Base-by-base conservation (phyloP, 2,329 filamentous ascomycete species). In the Colletotrichum paranaense region DNA sequence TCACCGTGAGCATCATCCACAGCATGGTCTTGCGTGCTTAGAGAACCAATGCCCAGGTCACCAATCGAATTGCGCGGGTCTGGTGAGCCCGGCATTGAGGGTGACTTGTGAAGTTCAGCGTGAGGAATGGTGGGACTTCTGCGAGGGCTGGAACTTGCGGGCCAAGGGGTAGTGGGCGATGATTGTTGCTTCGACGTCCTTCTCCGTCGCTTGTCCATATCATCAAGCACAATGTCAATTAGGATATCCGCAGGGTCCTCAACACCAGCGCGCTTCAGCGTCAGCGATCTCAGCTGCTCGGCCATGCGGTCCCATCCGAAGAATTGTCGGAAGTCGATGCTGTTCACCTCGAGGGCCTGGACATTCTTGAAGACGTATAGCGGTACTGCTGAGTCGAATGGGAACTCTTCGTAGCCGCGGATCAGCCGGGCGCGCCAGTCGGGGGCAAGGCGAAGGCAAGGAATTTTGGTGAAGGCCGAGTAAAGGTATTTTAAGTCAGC, bases 301-400 rank as follows among this genome's bases (percentile, higher is more conserved):
- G 97, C 94, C 68, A 98, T 85, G 72, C 94, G 92, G 81, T 99
- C 96, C 97, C 97, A 99, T 71, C 97, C 97, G 83, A 95, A 98
- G 84, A 98, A 98, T 78, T 98, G 95, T 74, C 97, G 92, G 81
- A 98, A 98, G 83, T 99, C 97, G 80, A 98, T 93, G 84, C 97
- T 95, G 84, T 93, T 95, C 66, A 99, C 94, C 82, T 99, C 97
- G 76, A 99, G 88, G 26, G 95, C 93, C 83, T 96, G 96, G 67
- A 98, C 87, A 78, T 98, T 99, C 85, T 99, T 98, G 89, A 99
- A 98, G 9, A 94, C 94, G 82, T 97, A 93, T n/a, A 99, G 88
- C 24, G 97, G 97, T 35, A 99, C 97, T 24, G 97, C 97, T 28
- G 95, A 98, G 83, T 99, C 97, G 82, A 98, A 98, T 3, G 97